Evolutionary conservation across 768 basidiomycete species (phyloP), one percentile per base, ranked within the genome.

Genomic region (Paxillus rubicundulus): DNA sequence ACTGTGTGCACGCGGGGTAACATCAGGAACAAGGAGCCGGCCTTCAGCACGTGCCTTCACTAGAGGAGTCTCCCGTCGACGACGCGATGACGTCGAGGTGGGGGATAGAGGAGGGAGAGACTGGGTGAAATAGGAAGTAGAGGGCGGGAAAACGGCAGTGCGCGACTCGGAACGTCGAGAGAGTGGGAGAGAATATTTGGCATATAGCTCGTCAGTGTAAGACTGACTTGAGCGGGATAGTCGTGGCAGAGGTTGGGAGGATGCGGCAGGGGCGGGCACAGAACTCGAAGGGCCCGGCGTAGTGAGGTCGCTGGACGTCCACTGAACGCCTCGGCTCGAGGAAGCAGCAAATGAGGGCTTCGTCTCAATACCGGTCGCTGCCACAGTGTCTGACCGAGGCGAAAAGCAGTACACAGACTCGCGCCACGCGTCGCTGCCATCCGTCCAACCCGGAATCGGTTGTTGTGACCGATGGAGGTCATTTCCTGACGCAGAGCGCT

Each of bases 401-500:
- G 76, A 64, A 53, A 84, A 73, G 47, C 73, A 75, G 66, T 88
- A 88, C 1, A 86, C 77, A 4, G 74, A 72, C 1, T 82, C 72
- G n/a, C 86, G 81, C 86, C 86, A 88, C 0, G 80, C 82, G 49
- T 81, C 73, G 20, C 75, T 77, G 47, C 82, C 81, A 54, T 87
- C 86, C 2, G 79, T 85, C 86, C 86, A 87, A 13, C 86, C 86
- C 0, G 83, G 81, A 28, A 86, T 77, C 16, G 71, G 66, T 63
- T 70, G 68, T 53, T 69, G 68, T 6, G 72, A 68, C 20, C 74
- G 74, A 42, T 69, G 72, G 5, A 62, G 41, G 53, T 57, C 60
- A 33, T 65, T 60, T 34, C 72, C 70, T 12, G 70, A 63, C 1
- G 55, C 53, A 6, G 63, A 62, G 53, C 75, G 73, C 61, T 76